phyloP scores from a whole-genome alignment of 441 rosid genomes.

The Dalechampia spathulata region DNA sequence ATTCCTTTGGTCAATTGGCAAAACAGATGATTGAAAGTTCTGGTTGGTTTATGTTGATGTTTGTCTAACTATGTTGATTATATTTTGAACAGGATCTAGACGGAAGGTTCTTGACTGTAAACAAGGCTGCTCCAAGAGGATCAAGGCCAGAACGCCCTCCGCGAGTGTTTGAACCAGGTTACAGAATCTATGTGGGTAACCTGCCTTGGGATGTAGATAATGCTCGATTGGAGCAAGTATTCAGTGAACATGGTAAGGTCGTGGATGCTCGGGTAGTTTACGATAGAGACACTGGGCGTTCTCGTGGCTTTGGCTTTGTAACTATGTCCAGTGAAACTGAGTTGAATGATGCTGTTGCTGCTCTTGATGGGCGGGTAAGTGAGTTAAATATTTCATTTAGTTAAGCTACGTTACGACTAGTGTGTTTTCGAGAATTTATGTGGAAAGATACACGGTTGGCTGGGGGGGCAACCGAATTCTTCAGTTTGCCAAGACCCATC shows the following conservation, averaged over 20 bases:
- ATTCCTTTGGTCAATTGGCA: background rate
- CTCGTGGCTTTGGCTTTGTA: constrained; percentile 76
- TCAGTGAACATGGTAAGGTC: constrained; percentile 68
- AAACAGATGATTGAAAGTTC: background rate
- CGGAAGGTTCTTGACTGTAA: constrained; percentile 60
- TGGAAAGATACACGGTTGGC: background rate
- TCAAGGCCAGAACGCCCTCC: constrained; percentile 37
- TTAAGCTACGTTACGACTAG: background rate
- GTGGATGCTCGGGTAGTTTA: constrained; percentile 46
- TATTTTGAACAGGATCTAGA: constrained; percentile 34
- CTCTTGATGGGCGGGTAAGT: constrained; percentile 68
- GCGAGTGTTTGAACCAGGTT: constrained; percentile 30
- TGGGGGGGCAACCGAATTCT: background rate
- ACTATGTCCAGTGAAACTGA: constrained; percentile 55
- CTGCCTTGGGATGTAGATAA: constrained; percentile 58
- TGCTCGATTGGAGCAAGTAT: constrained; percentile 50
- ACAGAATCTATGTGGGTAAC: constrained; percentile 54
- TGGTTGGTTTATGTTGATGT: background rate
- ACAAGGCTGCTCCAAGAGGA: constrained; percentile 69
- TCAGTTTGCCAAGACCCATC: background rate
- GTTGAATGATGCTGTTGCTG: constrained; percentile 68
- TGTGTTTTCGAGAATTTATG: background rate
- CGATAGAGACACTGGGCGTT: constrained; percentile 60
- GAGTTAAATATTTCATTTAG: background rate
- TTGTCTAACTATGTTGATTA: constrained; percentile 1